Percentiles rank a stretch among this genome's conserved stretches.
Conservation (phyloP, 768 basidiomycete species). For the Sistotremastrum suecicum region DNA sequence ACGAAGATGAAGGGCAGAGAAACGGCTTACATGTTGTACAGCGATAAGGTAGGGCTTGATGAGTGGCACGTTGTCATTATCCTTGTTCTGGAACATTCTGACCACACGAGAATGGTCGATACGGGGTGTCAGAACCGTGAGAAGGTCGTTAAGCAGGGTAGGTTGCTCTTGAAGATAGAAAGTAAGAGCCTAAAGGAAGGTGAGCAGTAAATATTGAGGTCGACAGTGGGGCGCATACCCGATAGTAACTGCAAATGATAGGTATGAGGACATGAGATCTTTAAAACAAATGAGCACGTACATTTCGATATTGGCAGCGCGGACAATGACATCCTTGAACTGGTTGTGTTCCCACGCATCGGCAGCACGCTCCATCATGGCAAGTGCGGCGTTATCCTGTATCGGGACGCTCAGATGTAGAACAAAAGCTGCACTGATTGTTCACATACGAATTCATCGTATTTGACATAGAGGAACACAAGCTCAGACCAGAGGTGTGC, state of each 20-base stretch:
- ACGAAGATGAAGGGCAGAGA: background rate
- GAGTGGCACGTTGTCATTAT: conserved; percentile 90
- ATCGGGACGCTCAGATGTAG: conserved; percentile 1
- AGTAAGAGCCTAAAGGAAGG: conserved; percentile 38
- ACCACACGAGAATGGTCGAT: conserved; percentile 95
- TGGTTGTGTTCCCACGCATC: conserved; percentile 99
- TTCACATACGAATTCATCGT: conserved; percentile 74
- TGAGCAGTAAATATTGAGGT: background rate
- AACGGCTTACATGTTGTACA: conserved; percentile 67
- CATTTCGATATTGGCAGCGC: conserved; percentile 97
- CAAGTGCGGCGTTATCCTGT: conserved; percentile 90
- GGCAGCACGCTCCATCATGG: conserved; percentile 97
- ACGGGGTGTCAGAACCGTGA: conserved; percentile 84
- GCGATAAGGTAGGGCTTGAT: conserved; percentile 94
- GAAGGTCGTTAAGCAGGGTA: conserved; percentile 80
- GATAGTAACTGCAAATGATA: conserved; percentile 62
- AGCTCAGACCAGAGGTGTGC: conserved; percentile 98
- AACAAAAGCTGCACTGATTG: background rate
- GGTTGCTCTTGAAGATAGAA: conserved; percentile 96
- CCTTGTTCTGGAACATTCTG: conserved; percentile 67
- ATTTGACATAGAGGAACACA: conserved; percentile 97
- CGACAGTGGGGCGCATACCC: conserved; percentile 18
- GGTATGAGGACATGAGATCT: conserved; percentile 1
- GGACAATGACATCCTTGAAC: conserved; percentile 96
- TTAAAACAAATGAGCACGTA: conserved; percentile 19